Conservation (phyloP, 225 moss, liverwort and hornwort species). For the Takakia lepidozioides region DNA sequence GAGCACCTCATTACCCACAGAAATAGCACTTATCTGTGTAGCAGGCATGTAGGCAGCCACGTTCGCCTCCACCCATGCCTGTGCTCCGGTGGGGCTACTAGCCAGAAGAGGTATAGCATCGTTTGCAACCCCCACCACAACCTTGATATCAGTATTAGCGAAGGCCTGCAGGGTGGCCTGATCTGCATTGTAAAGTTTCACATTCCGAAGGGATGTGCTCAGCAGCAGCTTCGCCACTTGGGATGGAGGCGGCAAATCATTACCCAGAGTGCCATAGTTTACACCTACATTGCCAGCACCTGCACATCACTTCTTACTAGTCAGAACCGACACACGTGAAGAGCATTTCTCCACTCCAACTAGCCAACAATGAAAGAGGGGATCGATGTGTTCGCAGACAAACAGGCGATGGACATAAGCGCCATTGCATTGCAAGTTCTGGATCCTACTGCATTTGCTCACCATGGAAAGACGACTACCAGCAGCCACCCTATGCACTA, state of each 20-base stretch:
- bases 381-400: too few relatives aligned
- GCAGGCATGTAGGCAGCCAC: slow-evolving; percentile 26
- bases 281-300: slow-evolving; percentile 21
- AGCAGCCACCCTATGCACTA: too few relatives aligned
- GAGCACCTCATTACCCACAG: slow-evolving; percentile 45
- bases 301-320: slow-evolving; percentile 1
- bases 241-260: slow-evolving; percentile 35
- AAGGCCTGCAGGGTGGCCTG: slow-evolving; percentile 28
- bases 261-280: slow-evolving; percentile 27
- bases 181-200: slow-evolving; percentile 36
- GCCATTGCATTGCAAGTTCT: too few relatives aligned
- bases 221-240: slow-evolving; percentile 27
- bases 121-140: slow-evolving; percentile 38
- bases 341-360: too few relatives aligned
- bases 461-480: too few relatives aligned
- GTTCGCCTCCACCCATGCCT: slow-evolving; percentile 24
- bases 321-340: too few relatives aligned
- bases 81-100: slow-evolving; percentile 18
- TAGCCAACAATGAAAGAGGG: too few relatives aligned
- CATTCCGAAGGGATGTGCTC: slow-evolving; percentile 22
- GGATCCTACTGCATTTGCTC: too few relatives aligned
- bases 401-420: too few relatives aligned
- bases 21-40: slow-evolving; percentile 39
- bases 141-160: slow-evolving; percentile 22
- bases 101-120: slow-evolving; percentile 23